Conservation (phyloP, 768 basidiomycete genomes). For the Candolleomyces eurysporus region DNA sequence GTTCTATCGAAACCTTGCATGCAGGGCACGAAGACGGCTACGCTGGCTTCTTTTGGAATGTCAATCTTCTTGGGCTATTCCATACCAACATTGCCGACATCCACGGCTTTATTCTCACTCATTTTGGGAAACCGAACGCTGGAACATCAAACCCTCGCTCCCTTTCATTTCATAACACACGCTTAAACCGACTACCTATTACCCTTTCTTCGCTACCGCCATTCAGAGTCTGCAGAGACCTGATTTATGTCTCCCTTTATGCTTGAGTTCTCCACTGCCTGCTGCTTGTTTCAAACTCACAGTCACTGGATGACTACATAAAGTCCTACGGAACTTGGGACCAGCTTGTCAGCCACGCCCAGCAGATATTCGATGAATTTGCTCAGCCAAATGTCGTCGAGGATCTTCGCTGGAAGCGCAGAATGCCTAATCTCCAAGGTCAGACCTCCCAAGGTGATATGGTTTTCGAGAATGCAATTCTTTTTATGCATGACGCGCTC, state of each 20-base stretch:
- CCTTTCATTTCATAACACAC: constrained; percentile 32
- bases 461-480: constrained; percentile 25
- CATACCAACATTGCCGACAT: constrained; percentile 34
- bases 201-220: constrained; percentile 30
- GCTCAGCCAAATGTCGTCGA: constrained; percentile 14
- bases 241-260: constrained; percentile 32
- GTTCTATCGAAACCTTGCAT: constrained; percentile 25
- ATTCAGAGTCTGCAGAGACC: constrained; percentile 32
- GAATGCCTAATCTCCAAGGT: neutral
- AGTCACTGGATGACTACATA: constrained; percentile 17
- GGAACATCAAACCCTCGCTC: constrained; percentile 29
- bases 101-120: constrained; percentile 25
- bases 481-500: constrained; percentile 28
- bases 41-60: constrained; percentile 20
- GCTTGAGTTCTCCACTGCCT: constrained; percentile 32
- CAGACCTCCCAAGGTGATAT: constrained; percentile 18
- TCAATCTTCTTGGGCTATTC: constrained; percentile 33
- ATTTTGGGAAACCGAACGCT: constrained; percentile 29
- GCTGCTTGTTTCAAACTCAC: constrained; percentile 18
- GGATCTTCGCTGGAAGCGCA: constrained; percentile 16
- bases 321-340: constrained; percentile 14
- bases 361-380: constrained; percentile 19
- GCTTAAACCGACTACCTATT: constrained; percentile 33
- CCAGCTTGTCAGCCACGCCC: constrained; percentile 17
- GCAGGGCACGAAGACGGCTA: constrained; percentile 28